A percentile compares a stretch with the other conserved stretches of the same genome.
These are phyloP conservation scores for Suillus subluteus DNA, from an alignment of 768 basidiomycete species.

Conservation along the genomic window DNA sequence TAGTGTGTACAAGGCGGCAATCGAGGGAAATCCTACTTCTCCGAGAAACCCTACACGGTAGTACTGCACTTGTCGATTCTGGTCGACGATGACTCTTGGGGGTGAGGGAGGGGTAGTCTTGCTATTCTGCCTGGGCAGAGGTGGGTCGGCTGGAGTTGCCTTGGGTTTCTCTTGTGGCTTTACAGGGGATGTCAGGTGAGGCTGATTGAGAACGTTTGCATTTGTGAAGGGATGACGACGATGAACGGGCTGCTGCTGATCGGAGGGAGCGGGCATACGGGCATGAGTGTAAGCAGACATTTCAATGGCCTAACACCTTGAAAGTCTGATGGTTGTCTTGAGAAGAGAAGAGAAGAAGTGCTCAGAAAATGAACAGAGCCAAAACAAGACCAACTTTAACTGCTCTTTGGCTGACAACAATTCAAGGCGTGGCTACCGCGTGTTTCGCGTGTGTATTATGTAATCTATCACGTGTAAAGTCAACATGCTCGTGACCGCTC, in stretches of 20 bases:
- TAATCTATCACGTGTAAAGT: conserved; percentile 33
- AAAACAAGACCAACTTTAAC: conserved; percentile 7
- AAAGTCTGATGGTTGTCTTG: conserved; percentile 24
- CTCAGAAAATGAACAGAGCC: conserved; percentile 7
- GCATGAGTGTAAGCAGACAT: conserved; percentile 44
- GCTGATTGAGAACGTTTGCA: conserved; percentile 40
- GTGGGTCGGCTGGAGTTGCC: conserved; percentile 55
- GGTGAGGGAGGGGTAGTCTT: conserved; percentile 84
- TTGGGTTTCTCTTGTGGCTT: conserved; percentile 44
- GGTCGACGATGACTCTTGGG: conserved; percentile 74
- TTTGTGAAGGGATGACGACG: conserved; percentile 49
- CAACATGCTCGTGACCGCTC: conserved; percentile 21
- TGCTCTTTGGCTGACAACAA: conserved; percentile 16
- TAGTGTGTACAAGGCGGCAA: neutral
- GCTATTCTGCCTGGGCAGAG: conserved; percentile 79
- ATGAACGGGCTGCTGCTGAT: conserved; percentile 28
- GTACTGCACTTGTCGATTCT: conserved; percentile 57
- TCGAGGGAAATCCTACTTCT: conserved; percentile 57
- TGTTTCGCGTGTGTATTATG: conserved; percentile 33
- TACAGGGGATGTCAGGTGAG: conserved; percentile 34
- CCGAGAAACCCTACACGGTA: conserved; percentile 83
- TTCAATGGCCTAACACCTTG: conserved; percentile 53
- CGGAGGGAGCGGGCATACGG: conserved; percentile 36
- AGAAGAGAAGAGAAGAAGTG: conserved; percentile 3
- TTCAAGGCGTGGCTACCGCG: conserved; percentile 19